Evolutionary conservation across 306 rosid genomes (phyloP).

Genomic region (Datisca glomerata): DNA sequence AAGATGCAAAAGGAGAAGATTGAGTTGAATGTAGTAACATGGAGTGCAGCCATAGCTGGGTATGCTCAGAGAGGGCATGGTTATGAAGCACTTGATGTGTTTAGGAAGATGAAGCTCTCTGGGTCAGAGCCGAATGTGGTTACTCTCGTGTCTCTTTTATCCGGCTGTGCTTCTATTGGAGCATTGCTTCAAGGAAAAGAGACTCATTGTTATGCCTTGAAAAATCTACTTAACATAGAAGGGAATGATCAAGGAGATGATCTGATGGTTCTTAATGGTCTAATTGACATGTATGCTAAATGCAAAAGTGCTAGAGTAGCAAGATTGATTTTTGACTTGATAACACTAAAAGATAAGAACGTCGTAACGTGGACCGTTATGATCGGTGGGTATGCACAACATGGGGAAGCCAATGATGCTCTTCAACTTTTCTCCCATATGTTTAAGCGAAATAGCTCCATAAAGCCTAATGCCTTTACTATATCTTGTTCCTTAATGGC

Average conservation of each 20-base stretch:
- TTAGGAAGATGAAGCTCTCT: conserved; percentile 50
- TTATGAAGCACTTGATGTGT: conserved; percentile 52
- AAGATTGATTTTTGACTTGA: conserved; percentile 37
- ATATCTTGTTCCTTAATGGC: conserved; percentile 78
- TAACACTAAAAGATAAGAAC: conserved; percentile 32
- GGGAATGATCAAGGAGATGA: conserved; percentile 32
- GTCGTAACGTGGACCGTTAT: conserved; percentile 88
- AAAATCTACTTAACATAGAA: conserved; percentile 29
- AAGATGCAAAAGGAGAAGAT: conserved; percentile 52
- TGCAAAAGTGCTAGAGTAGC: conserved; percentile 42
- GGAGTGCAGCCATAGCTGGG: conserved; percentile 80
- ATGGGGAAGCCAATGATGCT: conserved; percentile 73
- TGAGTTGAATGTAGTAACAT: conserved; percentile 66
- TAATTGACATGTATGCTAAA: conserved; percentile 86
- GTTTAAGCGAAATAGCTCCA: conserved; percentile 26
- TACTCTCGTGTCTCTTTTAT: conserved; percentile 70
- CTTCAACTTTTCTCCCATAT: conserved; percentile 56
- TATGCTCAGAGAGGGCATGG: conserved; percentile 68
- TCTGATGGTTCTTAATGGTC: conserved; percentile 60
- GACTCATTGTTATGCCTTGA: conserved; percentile 60
- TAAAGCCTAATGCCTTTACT: conserved; percentile 75
- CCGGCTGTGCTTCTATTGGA: conserved; percentile 69
- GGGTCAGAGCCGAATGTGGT: conserved; percentile 50
- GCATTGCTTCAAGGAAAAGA: conserved; percentile 63
- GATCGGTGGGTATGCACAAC: conserved; percentile 91